Percentiles rank a stretch among this genome's conserved stretches.
Conservation (phyloP, 169 alveolate species). For the Plasmodium malariae region DNA sequence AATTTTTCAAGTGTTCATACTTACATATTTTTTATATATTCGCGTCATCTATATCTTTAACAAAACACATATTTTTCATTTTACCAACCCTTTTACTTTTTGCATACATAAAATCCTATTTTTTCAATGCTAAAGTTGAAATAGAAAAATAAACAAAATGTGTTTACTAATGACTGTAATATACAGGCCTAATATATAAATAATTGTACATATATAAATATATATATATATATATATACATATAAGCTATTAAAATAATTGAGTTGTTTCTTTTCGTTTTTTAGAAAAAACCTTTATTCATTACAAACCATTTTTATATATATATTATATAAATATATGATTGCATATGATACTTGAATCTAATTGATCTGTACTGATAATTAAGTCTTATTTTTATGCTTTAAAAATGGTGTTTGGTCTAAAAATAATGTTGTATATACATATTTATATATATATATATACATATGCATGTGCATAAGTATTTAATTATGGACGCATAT, state of each 20-base stretch:
- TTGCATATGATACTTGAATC: neutral
- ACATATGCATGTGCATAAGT: conserved; percentile 2
- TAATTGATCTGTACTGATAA: neutral
- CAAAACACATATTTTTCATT: no score
- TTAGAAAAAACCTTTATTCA: no score
- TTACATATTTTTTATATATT: no score
- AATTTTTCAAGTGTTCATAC: no score
- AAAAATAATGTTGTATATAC: neutral
- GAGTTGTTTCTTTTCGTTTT: neutral
- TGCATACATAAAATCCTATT: neutral
- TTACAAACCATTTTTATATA: neutral
- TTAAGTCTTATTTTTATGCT: neutral
- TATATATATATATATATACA: no score
- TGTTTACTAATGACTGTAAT: neutral
- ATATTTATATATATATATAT: neutral
- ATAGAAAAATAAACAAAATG: neutral
- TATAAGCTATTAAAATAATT: no score
- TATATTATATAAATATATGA: no score
- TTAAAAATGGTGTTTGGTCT: neutral
- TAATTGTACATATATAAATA: no score
- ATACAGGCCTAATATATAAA: no score
- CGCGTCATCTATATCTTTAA: no score
- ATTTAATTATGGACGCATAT: no score
- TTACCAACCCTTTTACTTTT: neutral
- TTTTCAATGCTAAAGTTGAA: no score